Evolutionary conservation across 139 green algal genomes (phyloP), one percentile per base, ranked within the genome.

Genomic region (Closterium sp.): DNA sequence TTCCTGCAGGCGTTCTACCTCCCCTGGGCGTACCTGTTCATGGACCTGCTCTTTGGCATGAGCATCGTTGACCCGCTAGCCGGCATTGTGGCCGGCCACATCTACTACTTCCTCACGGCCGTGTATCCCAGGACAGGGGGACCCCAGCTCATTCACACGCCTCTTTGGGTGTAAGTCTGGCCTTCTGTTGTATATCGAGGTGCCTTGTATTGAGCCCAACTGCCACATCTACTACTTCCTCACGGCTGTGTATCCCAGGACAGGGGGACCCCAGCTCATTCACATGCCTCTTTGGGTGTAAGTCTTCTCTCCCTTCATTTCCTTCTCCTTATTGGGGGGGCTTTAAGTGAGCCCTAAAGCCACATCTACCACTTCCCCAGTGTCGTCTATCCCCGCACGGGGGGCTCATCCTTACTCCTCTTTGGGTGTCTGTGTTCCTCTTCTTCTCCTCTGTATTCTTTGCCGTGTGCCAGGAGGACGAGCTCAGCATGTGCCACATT

Each of bases 21-120:
- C 19, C 92, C 92, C 3, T 94, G 92, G 92, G 91, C 85, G 28
- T 90, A 89, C 34, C n/a, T 95, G 1, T 33, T 34, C 33, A 34
- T 94, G 55, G 85, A 94, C 87, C 34, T 94, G 92, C n/a, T 94
- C 28, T 94, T 95, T 32, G 92, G 92, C 25, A 35, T 33, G 25
- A 93, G 43, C 90, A 8, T 55, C 23, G n/a, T 94, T 30, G 30
- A 31, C 12, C 19, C 23, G 16, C 90, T 94, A 2, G 19, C 93
- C 30, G 90, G 90, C 87, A 93, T 93, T 25, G 16, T 93, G 16
- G 90, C 93, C 28, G 90, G 90, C 12, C 90, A 93, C 66, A 28
- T 91, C 30, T 93, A 93, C 33, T 93, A 93, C 90, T 93, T 93
- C 90, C 83, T 92, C 23, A 92, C 89, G 0, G 83, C 83, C 28